A percentile compares a stretch with the other conserved stretches of the same genome.
phyloP scores from a whole-genome alignment of 2,329 filamentous ascomycete genomes.

The Coniochaeta prunicola region DNA sequence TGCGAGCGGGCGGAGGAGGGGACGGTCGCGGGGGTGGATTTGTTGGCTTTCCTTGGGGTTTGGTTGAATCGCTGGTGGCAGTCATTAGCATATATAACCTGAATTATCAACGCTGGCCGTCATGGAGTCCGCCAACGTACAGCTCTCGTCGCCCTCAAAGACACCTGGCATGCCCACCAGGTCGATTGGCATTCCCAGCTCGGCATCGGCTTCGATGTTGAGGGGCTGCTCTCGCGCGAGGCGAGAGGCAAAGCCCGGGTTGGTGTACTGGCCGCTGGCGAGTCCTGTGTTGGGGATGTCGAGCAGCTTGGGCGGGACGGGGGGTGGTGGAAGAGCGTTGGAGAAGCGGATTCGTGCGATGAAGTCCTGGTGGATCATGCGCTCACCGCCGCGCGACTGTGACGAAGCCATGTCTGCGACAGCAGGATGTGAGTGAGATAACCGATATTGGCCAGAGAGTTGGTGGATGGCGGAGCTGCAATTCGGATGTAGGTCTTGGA shows the following conservation, averaged over 20 bases:
- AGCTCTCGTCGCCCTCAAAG: constrained; percentile 90
- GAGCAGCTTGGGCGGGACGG: constrained; percentile 91
- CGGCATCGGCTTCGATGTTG: constrained; percentile 95
- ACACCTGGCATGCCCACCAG: constrained; percentile 90
- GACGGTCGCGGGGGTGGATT: constrained; percentile 76
- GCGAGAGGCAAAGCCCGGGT: constrained; percentile 80
- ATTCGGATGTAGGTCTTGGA: neutral
- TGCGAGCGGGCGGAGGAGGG: constrained; percentile 74
- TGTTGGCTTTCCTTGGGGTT: constrained; percentile 58
- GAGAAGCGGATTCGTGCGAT: constrained; percentile 93
- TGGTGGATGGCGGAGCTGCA: neutral
- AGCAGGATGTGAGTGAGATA: neutral
- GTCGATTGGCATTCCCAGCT: constrained; percentile 95
- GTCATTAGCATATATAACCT: neutral
- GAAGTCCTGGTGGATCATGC: constrained; percentile 83
- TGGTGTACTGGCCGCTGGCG: constrained; percentile 79
- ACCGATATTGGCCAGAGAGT: neutral
- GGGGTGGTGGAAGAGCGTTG: constrained; percentile 90
- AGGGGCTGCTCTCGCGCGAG: constrained; percentile 86
- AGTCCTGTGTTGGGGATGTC: constrained; percentile 94
- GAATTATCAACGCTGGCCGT: too few relatives aligned
- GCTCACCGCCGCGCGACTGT: constrained; percentile 41
- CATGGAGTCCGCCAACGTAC: constrained; percentile 40
- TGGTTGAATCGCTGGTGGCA: constrained; percentile 66
- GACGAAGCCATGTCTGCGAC: constrained; percentile 30